phyloP scores from a whole-genome alignment of 352 stramenopile genomes.

The Phytophthora melonis region DNA sequence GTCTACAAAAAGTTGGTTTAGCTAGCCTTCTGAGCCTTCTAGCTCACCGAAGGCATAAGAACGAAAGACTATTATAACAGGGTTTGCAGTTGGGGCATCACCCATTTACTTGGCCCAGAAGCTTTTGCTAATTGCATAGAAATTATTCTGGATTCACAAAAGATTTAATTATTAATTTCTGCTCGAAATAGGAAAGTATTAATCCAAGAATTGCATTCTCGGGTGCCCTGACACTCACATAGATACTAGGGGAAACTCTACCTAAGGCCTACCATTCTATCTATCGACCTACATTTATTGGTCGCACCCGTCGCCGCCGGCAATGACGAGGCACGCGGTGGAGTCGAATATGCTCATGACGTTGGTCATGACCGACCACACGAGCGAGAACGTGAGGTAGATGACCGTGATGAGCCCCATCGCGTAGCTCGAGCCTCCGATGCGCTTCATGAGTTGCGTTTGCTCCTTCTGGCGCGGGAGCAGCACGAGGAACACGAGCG shows the following conservation, averaged over 20 bases:
- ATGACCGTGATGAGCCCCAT: background rate
- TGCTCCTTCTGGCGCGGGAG: background rate
- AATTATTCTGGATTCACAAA: too few species aligned
- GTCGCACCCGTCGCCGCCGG: background rate
- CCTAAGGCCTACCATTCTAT: too few species aligned
- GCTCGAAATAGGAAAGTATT: too few species aligned
- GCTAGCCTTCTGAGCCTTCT: too few species aligned
- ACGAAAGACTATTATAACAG: too few species aligned
- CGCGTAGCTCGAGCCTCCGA: background rate
- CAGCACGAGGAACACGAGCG: background rate
- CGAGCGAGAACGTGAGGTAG: background rate
- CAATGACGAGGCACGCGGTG: background rate
- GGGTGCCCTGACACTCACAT: background rate
- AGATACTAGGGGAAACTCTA: background rate
- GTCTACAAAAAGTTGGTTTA: too few species aligned
- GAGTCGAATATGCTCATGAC: constrained; percentile 4
- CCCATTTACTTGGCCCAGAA: too few species aligned
- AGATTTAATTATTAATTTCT: too few species aligned
- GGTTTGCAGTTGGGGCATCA: too few species aligned
- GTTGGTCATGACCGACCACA: background rate
- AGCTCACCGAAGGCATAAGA: too few species aligned
- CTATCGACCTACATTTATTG: background rate
- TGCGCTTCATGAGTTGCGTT: constrained; percentile 1
- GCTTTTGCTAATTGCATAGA: too few species aligned
- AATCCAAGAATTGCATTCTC: too few species aligned